Evolutionary conservation across 768 basidiomycete genomes (phyloP).

Genomic region (Tylopilus sp.): DNA sequence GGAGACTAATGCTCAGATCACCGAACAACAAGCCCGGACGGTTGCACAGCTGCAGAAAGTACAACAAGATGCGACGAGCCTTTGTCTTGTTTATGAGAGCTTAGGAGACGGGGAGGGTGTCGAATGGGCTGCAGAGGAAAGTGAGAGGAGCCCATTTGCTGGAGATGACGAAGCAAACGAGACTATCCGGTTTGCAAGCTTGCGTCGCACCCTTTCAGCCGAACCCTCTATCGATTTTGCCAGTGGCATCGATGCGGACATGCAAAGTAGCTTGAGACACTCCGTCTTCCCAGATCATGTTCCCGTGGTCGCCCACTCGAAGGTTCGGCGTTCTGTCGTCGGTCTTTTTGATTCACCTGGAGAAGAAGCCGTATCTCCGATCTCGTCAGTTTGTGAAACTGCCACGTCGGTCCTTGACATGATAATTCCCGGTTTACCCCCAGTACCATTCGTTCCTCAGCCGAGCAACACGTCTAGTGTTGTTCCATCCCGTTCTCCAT

Average conservation of each 20-base stretch:
- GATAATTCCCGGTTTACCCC: constrained; percentile 34
- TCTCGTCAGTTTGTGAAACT: constrained; percentile 12
- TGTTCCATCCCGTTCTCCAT: constrained; percentile 18
- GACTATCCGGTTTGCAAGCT: constrained; percentile 30
- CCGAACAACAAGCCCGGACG: constrained; percentile 62
- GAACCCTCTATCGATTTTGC: constrained; percentile 23
- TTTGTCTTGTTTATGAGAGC: constrained; percentile 66
- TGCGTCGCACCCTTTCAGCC: constrained; percentile 24
- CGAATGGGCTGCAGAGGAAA: constrained; percentile 42
- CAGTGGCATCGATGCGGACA: constrained; percentile 16
- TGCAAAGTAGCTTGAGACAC: constrained; percentile 26
- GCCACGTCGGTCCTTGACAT: constrained; percentile 25
- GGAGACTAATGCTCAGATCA: constrained; percentile 64
- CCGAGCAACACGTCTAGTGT: constrained; percentile 24
- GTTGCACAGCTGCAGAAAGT: constrained; percentile 60
- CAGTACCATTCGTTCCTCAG: constrained; percentile 33
- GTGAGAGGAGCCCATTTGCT: constrained; percentile 28
- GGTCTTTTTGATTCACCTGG: constrained; percentile 53
- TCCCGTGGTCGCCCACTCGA: constrained; percentile 25
- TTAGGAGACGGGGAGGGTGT: constrained; percentile 51
- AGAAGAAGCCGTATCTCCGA: constrained; percentile 6
- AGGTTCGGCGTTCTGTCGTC: constrained; percentile 52
- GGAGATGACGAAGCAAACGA: constrained; percentile 30
- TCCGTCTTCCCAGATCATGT: constrained; percentile 12
- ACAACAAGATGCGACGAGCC: constrained; percentile 68